A percentile compares a stretch with the other conserved stretches of the same genome.
Evolutionary conservation across 129 eudicot species (phyloP).

Genomic region (Silybum marianum): DNA sequence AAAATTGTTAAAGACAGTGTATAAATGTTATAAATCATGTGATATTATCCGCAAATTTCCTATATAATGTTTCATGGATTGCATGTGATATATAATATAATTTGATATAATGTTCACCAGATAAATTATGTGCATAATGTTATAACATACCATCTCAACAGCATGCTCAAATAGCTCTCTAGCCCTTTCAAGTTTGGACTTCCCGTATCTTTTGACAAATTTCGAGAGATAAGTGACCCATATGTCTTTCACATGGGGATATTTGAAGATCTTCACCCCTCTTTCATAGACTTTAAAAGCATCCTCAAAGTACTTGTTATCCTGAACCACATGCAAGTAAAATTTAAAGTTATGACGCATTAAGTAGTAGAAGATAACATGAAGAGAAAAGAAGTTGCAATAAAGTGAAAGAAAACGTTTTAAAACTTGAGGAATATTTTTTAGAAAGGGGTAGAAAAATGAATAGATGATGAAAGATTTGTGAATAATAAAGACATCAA

Average conservation of each 20-base stretch:
- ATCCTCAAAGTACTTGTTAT: conserved; percentile 90
- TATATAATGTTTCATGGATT: neutral
- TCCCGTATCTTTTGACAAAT: conserved; percentile 94
- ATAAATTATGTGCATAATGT: neutral
- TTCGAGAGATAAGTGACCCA: conserved; percentile 94
- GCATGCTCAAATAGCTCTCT: conserved; percentile 92
- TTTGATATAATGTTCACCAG: neutral
- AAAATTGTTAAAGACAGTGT: neutral
- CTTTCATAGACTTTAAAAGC: conserved; percentile 94
- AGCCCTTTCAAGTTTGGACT: conserved; percentile 81
- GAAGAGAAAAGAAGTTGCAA: neutral
- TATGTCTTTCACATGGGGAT: conserved; percentile 94
- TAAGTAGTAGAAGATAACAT: neutral
- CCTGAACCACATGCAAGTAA: conserved; percentile 43
- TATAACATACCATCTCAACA: conserved; percentile 68
- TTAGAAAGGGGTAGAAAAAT: neutral
- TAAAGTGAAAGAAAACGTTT: neutral
- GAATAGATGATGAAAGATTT: neutral
- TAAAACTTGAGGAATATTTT: no score
- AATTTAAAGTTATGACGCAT: conserved; percentile 10
- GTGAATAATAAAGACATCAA: neutral
- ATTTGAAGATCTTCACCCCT: conserved; percentile 95
- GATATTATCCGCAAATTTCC: neutral
- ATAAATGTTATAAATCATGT: neutral
- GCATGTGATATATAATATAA: neutral